Evolutionary conservation across 352 stramenopile genomes (phyloP).

Genomic region (Globisporangium echinulatum): DNA sequence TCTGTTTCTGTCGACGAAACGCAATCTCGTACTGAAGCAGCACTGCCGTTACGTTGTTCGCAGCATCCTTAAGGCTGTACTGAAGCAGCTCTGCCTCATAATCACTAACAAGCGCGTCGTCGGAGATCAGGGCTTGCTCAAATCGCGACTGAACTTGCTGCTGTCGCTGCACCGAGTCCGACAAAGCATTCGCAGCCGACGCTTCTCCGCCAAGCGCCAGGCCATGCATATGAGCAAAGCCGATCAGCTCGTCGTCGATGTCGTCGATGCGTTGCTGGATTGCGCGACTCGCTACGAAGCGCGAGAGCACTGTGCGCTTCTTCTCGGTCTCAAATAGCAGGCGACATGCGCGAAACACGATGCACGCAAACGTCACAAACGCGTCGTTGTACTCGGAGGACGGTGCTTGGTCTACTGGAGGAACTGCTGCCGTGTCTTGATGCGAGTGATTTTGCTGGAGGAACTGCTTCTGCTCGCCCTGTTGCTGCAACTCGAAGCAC

Average conservation of each 20-base stretch:
- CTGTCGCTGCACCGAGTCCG: background rate
- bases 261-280: background rate
- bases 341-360: background rate
- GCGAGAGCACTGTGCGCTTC: background rate
- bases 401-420: no score
- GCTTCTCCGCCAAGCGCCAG: background rate
- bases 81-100: background rate
- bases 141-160: background rate
- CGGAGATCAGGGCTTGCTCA: background rate
- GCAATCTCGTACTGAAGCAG: background rate
- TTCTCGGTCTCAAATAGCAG: background rate
- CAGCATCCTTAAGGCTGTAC: background rate
- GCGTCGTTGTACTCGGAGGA: no score
- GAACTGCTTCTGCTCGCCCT: background rate
- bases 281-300: background rate
- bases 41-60: background rate
- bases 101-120: background rate
- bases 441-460: no score
- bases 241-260: background rate
- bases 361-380: background rate
- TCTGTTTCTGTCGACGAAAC: background rate
- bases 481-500: background rate
- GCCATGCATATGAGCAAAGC: background rate
- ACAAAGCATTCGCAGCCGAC: background rate
- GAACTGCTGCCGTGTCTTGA: background rate